Percentiles rank a stretch among this genome's conserved stretches.
Conservation (phyloP, 805 yeast species). For the Lipomyces sp. region DNA sequence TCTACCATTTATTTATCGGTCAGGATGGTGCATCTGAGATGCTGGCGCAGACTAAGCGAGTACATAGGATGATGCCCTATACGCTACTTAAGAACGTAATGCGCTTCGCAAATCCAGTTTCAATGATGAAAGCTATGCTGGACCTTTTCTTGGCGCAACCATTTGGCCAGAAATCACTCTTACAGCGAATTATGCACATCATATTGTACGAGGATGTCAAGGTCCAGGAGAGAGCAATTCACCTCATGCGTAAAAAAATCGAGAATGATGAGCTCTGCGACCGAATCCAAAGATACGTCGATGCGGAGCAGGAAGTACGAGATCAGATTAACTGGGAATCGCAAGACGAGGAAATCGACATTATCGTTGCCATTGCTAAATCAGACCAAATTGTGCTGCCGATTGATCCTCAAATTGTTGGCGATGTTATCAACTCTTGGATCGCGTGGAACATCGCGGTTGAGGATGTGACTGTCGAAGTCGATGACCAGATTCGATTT, state of each 20-base stretch:
- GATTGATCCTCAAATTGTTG: conserved; percentile 37
- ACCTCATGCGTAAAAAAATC: conserved; percentile 39
- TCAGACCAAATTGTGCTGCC: conserved; percentile 34
- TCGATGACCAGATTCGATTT: conserved; percentile 29
- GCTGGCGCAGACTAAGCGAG: conserved; percentile 67
- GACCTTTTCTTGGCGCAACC: conserved; percentile 85
- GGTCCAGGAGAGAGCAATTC: conserved; percentile 60
- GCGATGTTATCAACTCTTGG: conserved; percentile 42
- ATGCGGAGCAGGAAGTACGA: conserved; percentile 42
- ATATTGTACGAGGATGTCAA: conserved; percentile 75
- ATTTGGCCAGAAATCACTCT: conserved; percentile 65
- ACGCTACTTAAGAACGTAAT: conserved; percentile 73
- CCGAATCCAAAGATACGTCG: conserved; percentile 43
- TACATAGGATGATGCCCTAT: conserved; percentile 84
- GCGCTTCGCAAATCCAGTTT: conserved; percentile 84
- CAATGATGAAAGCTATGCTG: conserved; percentile 75
- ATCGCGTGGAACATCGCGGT: conserved; percentile 48
- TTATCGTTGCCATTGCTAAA: conserved; percentile 40
- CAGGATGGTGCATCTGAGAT: conserved; percentile 80
- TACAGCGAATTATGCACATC: conserved; percentile 76
- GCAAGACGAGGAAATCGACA: conserved; percentile 39
- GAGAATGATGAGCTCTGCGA: conserved; percentile 45
- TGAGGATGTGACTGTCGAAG: conserved; percentile 37
- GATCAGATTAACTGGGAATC: conserved; percentile 45
- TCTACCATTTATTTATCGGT: conserved; percentile 79